Conservation (phyloP, 495 filamentous ascomycete species). For the Talaromyces thailandensis region DNA sequence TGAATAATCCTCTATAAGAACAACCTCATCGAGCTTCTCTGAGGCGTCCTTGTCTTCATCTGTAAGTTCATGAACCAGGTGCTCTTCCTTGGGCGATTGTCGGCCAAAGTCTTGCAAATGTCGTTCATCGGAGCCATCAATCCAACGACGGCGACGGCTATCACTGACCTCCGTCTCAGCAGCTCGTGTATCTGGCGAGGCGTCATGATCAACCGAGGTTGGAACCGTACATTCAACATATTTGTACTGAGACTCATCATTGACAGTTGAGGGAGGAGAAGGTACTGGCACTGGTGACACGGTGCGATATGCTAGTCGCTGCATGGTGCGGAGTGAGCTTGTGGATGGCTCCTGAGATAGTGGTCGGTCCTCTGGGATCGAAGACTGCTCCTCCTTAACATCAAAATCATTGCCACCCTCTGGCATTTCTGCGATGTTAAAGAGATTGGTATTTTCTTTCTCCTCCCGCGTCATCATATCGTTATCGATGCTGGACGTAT, state of each 20-base stretch:
- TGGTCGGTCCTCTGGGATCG: not conserved
- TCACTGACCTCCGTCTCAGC: not conserved
- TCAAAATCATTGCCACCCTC: not conserved
- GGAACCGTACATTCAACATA: not conserved
- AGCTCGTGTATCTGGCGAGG: not conserved
- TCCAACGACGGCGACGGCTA: not conserved
- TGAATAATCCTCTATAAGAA: slow-evolving; percentile 12
- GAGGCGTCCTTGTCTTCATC: not conserved
- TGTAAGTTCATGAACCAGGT: not conserved
- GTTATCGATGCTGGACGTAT: not conserved
- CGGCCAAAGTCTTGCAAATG: not conserved
- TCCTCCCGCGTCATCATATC: not conserved
- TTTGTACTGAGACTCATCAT: not conserved
- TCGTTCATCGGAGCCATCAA: not conserved
- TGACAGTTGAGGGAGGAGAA: not conserved
- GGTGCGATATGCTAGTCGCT: not conserved
- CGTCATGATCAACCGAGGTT: not conserved
- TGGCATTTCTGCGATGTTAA: too few species aligned
- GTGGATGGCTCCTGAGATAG: not conserved
- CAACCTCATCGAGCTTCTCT: slow-evolving; percentile 7
- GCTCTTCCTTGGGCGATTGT: not conserved
- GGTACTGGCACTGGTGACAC: not conserved
- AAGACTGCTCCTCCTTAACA: not conserved
- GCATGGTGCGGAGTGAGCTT: not conserved
- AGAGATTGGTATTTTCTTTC: not conserved